These are phyloP conservation scores for Vicia faba DNA, from an alignment of 306 rosid species.

Conservation along the genomic window DNA sequence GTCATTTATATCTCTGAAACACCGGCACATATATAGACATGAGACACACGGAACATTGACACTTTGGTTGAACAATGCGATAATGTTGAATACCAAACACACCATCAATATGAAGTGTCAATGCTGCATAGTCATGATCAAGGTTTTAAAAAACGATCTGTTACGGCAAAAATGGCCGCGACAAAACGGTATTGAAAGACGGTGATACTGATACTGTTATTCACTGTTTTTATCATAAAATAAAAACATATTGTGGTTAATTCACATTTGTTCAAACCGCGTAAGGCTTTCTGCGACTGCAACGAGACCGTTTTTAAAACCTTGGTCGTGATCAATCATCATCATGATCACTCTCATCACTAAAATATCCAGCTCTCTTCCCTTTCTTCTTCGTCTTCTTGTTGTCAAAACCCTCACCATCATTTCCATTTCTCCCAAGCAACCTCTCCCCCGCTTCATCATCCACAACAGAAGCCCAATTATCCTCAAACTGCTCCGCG, in stretches of 20 bases:
- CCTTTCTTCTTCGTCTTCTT: slow-evolving; percentile 58
- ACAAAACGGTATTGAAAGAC: no score
- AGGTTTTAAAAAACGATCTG: background rate
- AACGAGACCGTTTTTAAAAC: no score
- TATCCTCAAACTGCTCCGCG: slow-evolving; percentile 66
- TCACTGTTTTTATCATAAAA: no score
- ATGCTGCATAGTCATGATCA: slow-evolving; percentile 7
- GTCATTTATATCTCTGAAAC: background rate
- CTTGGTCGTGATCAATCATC: slow-evolving; percentile 32
- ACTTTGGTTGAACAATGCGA: no score
- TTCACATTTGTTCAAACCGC: no score
- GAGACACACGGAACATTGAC: background rate
- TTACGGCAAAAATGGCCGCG: no score
- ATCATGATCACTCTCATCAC: slow-evolving; percentile 78
- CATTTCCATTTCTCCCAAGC: slow-evolving; percentile 37
- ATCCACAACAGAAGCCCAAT: slow-evolving; percentile 90
- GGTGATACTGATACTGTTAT: no score
- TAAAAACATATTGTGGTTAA: no score
- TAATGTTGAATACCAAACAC: background rate
- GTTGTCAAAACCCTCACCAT: slow-evolving; percentile 22
- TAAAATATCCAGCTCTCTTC: slow-evolving; percentile 72
- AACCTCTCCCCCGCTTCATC: slow-evolving; percentile 53
- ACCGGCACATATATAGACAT: background rate
- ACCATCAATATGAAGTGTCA: background rate
- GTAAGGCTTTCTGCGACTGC: no score